These are phyloP conservation scores for Eremothecium gossypii DNA, from an alignment of 1,139 yeast species.

Conservation along the genomic window DNA sequence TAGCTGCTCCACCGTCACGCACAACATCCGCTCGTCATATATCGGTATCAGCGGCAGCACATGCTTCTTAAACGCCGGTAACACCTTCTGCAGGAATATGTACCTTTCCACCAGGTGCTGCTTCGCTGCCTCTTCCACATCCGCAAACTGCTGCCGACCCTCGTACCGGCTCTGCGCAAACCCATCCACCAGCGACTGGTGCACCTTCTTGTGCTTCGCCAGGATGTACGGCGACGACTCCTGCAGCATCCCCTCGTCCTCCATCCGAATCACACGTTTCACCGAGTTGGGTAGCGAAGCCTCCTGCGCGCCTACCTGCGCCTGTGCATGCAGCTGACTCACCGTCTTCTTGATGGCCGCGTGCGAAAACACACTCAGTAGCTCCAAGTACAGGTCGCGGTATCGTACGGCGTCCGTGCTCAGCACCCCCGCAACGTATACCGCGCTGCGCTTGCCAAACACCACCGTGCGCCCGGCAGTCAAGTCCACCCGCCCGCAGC, in stretches of 20 bases:
- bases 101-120: conserved; percentile 14
- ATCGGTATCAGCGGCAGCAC: conserved; percentile 21
- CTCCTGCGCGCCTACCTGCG: neutral
- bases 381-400: conserved; percentile 23
- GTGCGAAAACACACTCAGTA: conserved; percentile 7
- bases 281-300: conserved; percentile 1
- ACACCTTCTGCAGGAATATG: conserved; percentile 14
- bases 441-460: conserved; percentile 23
- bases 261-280: neutral
- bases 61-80: conserved; percentile 18
- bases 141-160: neutral
- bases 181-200: conserved; percentile 21
- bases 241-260: neutral
- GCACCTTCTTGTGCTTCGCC: conserved; percentile 14
- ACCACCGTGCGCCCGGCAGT: conserved; percentile 5
- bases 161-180: conserved; percentile 20
- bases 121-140: conserved; percentile 3
- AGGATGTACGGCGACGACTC: neutral
- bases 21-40: conserved; percentile 15
- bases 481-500: neutral
- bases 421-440: conserved; percentile 18
- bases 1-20: conserved; percentile 12
- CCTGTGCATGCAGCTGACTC: neutral
- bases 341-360: neutral
- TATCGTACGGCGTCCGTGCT: conserved; percentile 21